Evolutionary conservation across 2,329 filamentous ascomycete species (phyloP).

Genomic region (Chaetomiaceae sp.): DNA sequence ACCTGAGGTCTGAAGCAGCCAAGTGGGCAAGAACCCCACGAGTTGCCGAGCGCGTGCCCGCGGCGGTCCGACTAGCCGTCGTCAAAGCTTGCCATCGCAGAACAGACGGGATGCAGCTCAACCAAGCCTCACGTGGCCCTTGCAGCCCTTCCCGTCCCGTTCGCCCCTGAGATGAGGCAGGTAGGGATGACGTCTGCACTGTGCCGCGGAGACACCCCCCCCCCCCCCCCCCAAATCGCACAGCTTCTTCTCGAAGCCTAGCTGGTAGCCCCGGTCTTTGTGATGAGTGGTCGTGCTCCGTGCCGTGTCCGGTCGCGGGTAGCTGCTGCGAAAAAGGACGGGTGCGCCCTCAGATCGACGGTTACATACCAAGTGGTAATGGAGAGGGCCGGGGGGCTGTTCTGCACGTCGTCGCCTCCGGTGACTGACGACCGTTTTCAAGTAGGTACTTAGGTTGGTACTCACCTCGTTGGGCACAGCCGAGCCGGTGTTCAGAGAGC

Average conservation of each 20-base stretch:
- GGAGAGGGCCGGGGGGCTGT: background rate
- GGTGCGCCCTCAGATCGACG: background rate
- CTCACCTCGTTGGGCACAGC: background rate
- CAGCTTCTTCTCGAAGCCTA: background rate
- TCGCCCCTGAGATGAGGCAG: background rate
- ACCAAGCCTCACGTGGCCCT: background rate
- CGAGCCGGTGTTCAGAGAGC: background rate
- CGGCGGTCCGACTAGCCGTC: background rate
- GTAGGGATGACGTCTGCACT: background rate
- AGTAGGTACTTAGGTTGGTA: background rate
- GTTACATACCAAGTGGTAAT: background rate
- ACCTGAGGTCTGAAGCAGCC: too few relatives aligned
- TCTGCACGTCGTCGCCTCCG: background rate
- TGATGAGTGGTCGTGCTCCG: too few relatives aligned
- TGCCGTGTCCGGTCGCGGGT: background rate
- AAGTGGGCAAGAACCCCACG: too few relatives aligned
- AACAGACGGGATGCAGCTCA: background rate
- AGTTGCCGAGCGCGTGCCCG: background rate
- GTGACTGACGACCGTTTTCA: background rate
- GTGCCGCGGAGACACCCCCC: background rate
- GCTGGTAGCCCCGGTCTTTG: too few relatives aligned
- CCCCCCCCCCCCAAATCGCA: background rate
- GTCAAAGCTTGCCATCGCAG: background rate
- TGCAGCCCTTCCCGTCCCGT: background rate
- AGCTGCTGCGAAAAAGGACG: background rate